Evolutionary conservation across 2,329 filamentous ascomycete genomes (phyloP).

Genomic region (Penicillium sp.): DNA sequence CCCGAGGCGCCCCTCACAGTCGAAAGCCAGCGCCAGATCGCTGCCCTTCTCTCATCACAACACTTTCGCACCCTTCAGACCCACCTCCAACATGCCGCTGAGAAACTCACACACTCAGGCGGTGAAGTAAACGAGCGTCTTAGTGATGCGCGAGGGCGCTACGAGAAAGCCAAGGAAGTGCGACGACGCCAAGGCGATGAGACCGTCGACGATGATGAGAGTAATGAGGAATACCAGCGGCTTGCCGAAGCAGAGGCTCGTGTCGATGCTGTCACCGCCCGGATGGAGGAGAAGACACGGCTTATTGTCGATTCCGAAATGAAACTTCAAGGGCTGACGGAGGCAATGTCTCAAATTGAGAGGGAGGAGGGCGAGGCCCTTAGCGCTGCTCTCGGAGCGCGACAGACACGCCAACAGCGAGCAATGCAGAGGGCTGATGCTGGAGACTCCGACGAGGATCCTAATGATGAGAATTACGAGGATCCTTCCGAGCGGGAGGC

Average conservation of each 20-base stretch:
- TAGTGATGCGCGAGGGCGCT: conserved; percentile 38
- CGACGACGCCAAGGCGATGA: conserved; percentile 26
- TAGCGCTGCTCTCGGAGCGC: conserved; percentile 32
- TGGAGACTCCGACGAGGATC: conserved; percentile 36
- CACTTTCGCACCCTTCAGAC: conserved; percentile 48
- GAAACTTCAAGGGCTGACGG: conserved; percentile 46
- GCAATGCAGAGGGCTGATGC: conserved; percentile 19
- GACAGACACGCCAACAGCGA: conserved; percentile 27
- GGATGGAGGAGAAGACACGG: conserved; percentile 59
- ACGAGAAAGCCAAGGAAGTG: conserved; percentile 37
- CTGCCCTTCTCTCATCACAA: conserved; percentile 44
- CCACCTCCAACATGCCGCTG: conserved; percentile 49
- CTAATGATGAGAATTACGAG: conserved; percentile 45
- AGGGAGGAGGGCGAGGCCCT: conserved; percentile 36
- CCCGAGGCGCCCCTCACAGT: conserved; percentile 53
- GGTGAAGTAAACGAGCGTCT: conserved; percentile 58
- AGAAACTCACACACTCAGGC: conserved; percentile 50
- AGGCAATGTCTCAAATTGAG: conserved; percentile 46
- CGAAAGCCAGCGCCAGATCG: conserved; percentile 48
- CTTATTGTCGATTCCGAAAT: conserved; percentile 57
- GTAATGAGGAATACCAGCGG: conserved; percentile 34
- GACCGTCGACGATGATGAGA: conserved; percentile 21
- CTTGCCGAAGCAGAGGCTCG: conserved; percentile 46
- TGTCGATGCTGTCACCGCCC: conserved; percentile 53
- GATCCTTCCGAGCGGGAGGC: conserved; percentile 40